Percentiles rank a stretch among this genome's conserved stretches.
Conservation (phyloP, 1,284 basidiomycete genomes). For the Apiotrichum porosum region DNA sequence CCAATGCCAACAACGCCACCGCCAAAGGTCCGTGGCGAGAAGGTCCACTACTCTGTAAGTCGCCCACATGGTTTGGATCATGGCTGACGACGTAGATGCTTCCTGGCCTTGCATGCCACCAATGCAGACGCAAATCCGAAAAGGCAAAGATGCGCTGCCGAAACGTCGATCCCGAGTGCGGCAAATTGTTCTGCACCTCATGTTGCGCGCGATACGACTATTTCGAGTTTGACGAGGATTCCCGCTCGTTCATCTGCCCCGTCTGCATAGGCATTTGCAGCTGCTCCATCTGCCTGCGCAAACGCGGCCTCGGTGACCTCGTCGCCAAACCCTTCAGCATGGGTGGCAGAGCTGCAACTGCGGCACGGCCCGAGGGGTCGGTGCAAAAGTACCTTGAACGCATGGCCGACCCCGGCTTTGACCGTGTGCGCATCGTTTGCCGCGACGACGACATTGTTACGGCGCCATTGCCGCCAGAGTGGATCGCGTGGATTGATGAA, state of each 20-base stretch:
- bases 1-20: not conserved
- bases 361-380: conserved; percentile 1
- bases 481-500: conserved; percentile 5
- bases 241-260: conserved; percentile 43
- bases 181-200: conserved; percentile 31
- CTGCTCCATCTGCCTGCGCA: conserved; percentile 35
- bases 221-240: conserved; percentile 42
- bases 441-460: conserved; percentile 25
- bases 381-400: conserved; percentile 29
- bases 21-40: not conserved
- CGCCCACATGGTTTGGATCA: not conserved
- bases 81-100: not conserved
- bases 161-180: conserved; percentile 34
- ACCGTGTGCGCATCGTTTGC: conserved; percentile 35
- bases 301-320: conserved; percentile 31
- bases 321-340: conserved; percentile 11
- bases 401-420: conserved; percentile 23
- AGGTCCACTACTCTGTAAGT: conserved; percentile 24
- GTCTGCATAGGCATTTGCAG: conserved; percentile 41
- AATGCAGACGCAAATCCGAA: conserved; percentile 38
- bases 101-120: conserved; percentile 31
- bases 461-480: conserved; percentile 22
- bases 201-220: conserved; percentile 43
- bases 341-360: not conserved
- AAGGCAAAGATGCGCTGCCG: conserved; percentile 44